phyloP scores from a whole-genome alignment of 345 rosid species.

The Cardamine chenopodiifolia region DNA sequence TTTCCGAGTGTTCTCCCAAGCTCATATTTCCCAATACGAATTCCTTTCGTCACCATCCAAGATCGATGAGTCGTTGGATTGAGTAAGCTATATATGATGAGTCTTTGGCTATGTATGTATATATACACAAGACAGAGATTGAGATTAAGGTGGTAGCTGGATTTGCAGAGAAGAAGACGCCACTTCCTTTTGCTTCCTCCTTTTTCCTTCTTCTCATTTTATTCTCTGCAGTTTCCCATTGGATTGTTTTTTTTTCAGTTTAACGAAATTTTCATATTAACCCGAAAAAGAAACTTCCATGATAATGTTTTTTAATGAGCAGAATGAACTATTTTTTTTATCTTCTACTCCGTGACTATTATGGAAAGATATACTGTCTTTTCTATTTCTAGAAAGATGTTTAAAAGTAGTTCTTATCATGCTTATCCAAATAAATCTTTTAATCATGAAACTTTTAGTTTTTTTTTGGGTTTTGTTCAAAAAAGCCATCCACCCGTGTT shows the following conservation, averaged over 20 bases:
- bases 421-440: not conserved
- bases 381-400: not conserved
- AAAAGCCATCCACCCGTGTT: too few relatives aligned
- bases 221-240: not conserved
- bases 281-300: not conserved
- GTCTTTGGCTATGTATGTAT: not conserved
- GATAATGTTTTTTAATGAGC: not conserved
- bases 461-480: too few relatives aligned
- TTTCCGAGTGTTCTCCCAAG: slow-evolving; percentile 85
- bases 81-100: not conserved
- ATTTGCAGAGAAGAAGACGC: slow-evolving; percentile 22
- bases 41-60: slow-evolving; percentile 53
- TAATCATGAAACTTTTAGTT: not conserved
- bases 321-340: not conserved
- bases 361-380: not conserved
- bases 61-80: not conserved
- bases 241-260: not conserved
- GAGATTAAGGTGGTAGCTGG: slow-evolving; percentile 4
- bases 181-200: slow-evolving; percentile 23
- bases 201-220: not conserved
- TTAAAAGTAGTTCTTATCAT: not conserved
- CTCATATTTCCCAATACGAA: slow-evolving; percentile 81
- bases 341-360: not conserved
- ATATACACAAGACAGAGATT: not conserved
- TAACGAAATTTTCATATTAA: slow-evolving; percentile 9